Evolutionary conservation across 2,329 filamentous ascomycete genomes (phyloP), one percentile per base, ranked within the genome.

Genomic region (Neonectria ditissima): DNA sequence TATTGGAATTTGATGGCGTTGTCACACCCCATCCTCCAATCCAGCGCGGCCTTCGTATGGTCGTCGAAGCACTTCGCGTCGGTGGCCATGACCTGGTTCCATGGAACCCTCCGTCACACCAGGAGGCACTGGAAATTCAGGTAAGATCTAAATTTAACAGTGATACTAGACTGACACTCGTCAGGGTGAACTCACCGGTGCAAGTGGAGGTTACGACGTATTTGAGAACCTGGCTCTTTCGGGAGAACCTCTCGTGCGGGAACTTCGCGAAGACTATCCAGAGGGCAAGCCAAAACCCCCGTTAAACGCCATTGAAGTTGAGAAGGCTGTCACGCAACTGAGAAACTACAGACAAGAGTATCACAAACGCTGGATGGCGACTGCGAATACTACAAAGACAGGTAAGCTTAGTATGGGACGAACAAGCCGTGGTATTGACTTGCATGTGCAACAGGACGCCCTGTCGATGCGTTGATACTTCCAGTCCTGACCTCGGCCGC

Each of bases 171-270:
- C 24, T 26, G 24, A 26, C 24, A 26, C 24, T 26, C n/a, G 6
- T 26, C 24, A 26, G 24, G 24, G 4, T 26, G 24, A 26, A 26
- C 24, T 26, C 24, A 26, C 24, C 11, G 34, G 34, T 39, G 11
- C 34, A 39, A 39, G 34, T 6, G 24, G 24, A 26, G 24, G 24
- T 6, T 26, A 26, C 24, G 24, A 26, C 6, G 24, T 26, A 26
- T 26, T 26, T 26, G 24, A 39, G 34, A 48, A 85, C 13, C 81
- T 89, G 18, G 77, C 67, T 0, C 78, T 87, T 0, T 87, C 87
- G 0, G 88, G 87, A 1, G 89, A 91, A 68, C 79, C 82, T 0
- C 68, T 82, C 5, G 78, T 83, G 11, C 69, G 79, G 1, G 82
- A 86, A 41, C 73, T 84, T 20, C 65, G 62, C 26, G 62, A 70